Evolutionary conservation across 2,329 filamentous ascomycete genomes (phyloP), one percentile per base, ranked within the genome.

Genomic region (Trichoderma asperellum): DNA sequence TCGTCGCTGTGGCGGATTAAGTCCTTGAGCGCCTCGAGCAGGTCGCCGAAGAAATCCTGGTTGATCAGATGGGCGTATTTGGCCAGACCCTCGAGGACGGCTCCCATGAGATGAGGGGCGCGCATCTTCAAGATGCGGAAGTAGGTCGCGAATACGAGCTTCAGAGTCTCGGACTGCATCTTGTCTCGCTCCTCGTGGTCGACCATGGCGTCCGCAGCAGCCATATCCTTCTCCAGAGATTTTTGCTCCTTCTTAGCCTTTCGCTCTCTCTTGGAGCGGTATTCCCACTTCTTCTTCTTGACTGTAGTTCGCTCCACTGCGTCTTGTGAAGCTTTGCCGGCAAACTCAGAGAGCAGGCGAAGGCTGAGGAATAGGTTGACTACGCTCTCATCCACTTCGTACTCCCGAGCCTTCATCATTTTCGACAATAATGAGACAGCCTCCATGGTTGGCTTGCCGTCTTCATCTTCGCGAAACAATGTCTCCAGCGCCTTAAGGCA

Each of bases 41-140:
- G 86, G 77, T 99, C 96, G 34, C 95, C 96, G 75, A 99, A 99
- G 84, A 99, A 98, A 78, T 99, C 93, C 77, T 99, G 94, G 82
- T 99, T 99, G 85, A 99, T 99, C 70, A 99, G 86, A 78, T 97
- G 96, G 4, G 94, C 91, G 77, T 97, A 99, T 77, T 94, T 94
- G 62, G 95, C 94, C 27, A 99, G 83, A 34, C 96, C 96, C 82
- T 98, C 96, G 5, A 99, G 87, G 0, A 97, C 94, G 16, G 95
- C 94, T n/a, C 96, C 96, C 93, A 97, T 98, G 21, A 99, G 87
- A 73, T 91, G 89, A 16, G 93, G 90, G 29, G 89, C 86, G 32
- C 94, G 89, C 66, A 89, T 85, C 82, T 98, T 98, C 55, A 99
- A 83, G 67, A 98, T 95, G 64, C 94, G 91, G 81, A 99, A 98